Evolutionary conservation across 2,329 filamentous ascomycete genomes (phyloP), one percentile per base, ranked within the genome.

Genomic region (Ophiostoma quercus): DNA sequence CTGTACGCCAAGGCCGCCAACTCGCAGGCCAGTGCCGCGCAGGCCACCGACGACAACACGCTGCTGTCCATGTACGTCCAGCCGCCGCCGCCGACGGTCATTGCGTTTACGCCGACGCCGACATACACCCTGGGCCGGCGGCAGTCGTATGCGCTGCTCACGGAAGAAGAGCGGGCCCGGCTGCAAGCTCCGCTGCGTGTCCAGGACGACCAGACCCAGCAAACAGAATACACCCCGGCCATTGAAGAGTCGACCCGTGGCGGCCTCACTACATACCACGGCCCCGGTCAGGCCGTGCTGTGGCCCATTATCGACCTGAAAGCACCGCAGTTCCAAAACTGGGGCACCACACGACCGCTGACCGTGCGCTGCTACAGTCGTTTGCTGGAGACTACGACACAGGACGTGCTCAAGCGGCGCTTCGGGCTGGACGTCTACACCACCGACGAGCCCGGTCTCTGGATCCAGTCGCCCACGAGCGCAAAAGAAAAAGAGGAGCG

Each of bases 181-280:
- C 79, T 89, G 57, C 77, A 74, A 8, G 78, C 77, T 3, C 80
- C 81, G 1, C 77, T 86, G 34, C 73, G 71, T 34, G 74, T 84
- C 39, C 39, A 41, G 1, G 9, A 8, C 12, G 39, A 14, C 11
- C 9, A 14, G 12, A 14, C 39, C 22, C n/a, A 22, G 9, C 29
- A 32, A 6, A 22, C n/a, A 75, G 71, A 67, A 6, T 82, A 79
- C 74, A 73, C 77, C 34, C 90, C 90, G 2, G 82, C 85, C n/a
- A 87, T 95, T 74, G 79, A 87, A 62, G 84, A 88, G 75, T 90
- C 92, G 16, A 85, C 88, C n/a, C 88, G 95, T 69, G 95, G 95
- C 72, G 95, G 95, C 0, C 88, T 96, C 74, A 94, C 92, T 0
- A 98, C 95, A 2, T 98, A 97, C 81, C 95, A 99, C 78, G 95